Evolutionary conservation across 805 yeast genomes (phyloP).

Genomic region (Yamadazyma scolyti): DNA sequence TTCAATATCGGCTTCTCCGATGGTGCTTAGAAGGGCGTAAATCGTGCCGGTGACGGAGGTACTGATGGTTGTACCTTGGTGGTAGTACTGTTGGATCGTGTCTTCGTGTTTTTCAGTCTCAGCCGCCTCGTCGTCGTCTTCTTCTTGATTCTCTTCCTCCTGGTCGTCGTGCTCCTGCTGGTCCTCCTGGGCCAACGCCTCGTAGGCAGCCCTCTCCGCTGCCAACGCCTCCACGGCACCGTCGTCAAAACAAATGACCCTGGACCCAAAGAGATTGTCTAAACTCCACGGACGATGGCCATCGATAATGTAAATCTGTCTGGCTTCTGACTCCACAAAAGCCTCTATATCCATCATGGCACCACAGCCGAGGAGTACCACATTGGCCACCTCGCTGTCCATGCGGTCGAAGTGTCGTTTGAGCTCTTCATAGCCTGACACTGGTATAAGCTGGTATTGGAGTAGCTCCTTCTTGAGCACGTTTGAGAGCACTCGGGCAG

Average conservation of each 20-base stretch:
- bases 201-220: constrained; percentile 62
- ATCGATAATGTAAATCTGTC: constrained; percentile 76
- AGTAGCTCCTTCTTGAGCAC: constrained; percentile 77
- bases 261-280: constrained; percentile 85
- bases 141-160: constrained; percentile 24
- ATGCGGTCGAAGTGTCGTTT: constrained; percentile 57
- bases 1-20: constrained; percentile 75
- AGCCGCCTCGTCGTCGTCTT: constrained; percentile 29
- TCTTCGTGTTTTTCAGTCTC: constrained; percentile 41
- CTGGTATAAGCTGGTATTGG: constrained; percentile 86
- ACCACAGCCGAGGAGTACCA: constrained; percentile 87
- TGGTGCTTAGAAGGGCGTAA: constrained; percentile 72
- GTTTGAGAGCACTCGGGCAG: constrained; percentile 69
- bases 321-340: constrained; percentile 61
- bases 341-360: constrained; percentile 83
- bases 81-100: constrained; percentile 69
- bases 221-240: constrained; percentile 60
- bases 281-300: constrained; percentile 96
- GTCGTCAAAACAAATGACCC: constrained; percentile 82
- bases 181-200: constrained; percentile 39
- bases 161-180: constrained; percentile 30
- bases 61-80: constrained; percentile 74
- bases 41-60: constrained; percentile 76
- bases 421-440: constrained; percentile 85
- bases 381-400: constrained; percentile 73